Evolutionary conservation across 495 filamentous ascomycete genomes (phyloP).

Genomic region (Lophium mytilinum): DNA sequence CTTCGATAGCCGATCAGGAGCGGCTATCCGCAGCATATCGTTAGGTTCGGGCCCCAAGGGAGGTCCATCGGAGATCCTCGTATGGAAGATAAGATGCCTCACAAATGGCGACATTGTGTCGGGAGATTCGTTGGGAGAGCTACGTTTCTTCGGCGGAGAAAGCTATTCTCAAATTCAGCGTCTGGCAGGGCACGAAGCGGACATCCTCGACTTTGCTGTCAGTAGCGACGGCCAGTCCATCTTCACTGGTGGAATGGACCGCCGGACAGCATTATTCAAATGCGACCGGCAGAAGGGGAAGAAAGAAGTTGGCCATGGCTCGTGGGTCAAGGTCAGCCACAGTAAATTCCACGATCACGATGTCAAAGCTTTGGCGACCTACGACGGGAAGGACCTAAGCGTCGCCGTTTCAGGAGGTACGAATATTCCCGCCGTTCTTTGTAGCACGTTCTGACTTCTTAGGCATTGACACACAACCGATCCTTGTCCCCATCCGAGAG

Average conservation of each 20-base stretch:
- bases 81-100: conserved; percentile 87
- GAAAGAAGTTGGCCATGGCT: conserved; percentile 46
- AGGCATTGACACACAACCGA: conserved; percentile 80
- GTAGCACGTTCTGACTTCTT: background rate
- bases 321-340: conserved; percentile 82
- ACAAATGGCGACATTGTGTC: conserved; percentile 85
- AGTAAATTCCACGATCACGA: conserved; percentile 81
- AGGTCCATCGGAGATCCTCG: conserved; percentile 74
- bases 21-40: conserved; percentile 69
- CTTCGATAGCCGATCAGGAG: conserved; percentile 75
- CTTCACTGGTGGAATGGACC: conserved; percentile 87
- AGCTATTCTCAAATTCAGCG: conserved; percentile 80
- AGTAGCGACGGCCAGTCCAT: conserved; percentile 75
- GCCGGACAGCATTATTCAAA: conserved; percentile 47
- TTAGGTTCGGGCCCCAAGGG: conserved; percentile 66
- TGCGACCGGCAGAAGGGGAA: conserved; percentile 59
- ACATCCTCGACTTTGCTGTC: conserved; percentile 75
- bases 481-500: conserved; percentile 69
- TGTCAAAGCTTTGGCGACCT: conserved; percentile 89
- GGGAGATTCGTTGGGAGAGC: conserved; percentile 86
- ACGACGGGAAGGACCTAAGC: conserved; percentile 73
- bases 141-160: conserved; percentile 89
- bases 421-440: conserved; percentile 8
- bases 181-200: conserved; percentile 77
- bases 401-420: conserved; percentile 87